Percentiles rank a stretch among this genome's conserved stretches.
phyloP scores from a whole-genome alignment of 306 rosid species.

The Rosa persica region DNA sequence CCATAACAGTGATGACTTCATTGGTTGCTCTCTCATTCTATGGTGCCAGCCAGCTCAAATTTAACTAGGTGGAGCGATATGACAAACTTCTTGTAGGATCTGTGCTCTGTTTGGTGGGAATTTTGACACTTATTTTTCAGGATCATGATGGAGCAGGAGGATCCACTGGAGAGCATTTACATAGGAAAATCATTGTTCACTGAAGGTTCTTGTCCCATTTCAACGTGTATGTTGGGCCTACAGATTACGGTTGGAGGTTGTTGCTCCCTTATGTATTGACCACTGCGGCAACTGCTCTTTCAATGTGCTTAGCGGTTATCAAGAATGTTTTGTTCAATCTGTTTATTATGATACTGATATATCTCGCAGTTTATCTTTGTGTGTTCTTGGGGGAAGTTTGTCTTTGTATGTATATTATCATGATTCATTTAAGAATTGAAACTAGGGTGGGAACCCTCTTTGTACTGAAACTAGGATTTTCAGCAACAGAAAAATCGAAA shows the following conservation, averaged over 20 bases:
- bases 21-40: slow-evolving; percentile 90
- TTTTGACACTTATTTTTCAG: slow-evolving; percentile 76
- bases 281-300: neutral
- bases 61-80: slow-evolving; percentile 96
- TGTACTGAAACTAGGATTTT: neutral
- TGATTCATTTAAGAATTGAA: neutral
- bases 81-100: slow-evolving; percentile 96
- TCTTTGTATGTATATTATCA: neutral
- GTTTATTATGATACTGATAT: neutral
- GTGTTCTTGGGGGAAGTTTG: neutral
- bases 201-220: slow-evolving; percentile 33
- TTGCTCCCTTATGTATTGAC: neutral
- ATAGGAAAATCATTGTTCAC: slow-evolving; percentile 61
- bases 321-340: slow-evolving; percentile 3
- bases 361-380: neutral
- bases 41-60: slow-evolving; percentile 96
- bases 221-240: slow-evolving; percentile 17
- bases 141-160: slow-evolving; percentile 45
- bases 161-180: slow-evolving; percentile 54
- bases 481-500: neutral
- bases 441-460: neutral
- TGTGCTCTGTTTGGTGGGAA: slow-evolving; percentile 79
- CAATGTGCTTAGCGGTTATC: neutral
- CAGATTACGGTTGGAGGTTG: slow-evolving; percentile 1
- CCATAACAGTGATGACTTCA: slow-evolving; percentile 96